phyloP scores from a whole-genome alignment of 2,329 filamentous ascomycete genomes.

The Xylaria sp. region DNA sequence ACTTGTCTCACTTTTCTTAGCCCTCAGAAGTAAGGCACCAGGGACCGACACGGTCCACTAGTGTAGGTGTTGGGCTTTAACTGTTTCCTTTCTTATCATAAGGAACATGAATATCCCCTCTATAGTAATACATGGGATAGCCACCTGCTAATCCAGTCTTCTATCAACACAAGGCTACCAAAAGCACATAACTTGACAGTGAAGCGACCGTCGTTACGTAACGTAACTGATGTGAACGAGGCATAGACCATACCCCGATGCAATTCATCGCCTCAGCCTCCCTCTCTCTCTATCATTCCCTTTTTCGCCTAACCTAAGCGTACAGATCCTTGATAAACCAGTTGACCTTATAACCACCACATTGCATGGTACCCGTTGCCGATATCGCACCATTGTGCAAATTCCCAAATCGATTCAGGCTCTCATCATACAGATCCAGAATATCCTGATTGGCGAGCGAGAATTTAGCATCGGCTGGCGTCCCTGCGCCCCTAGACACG shows the following conservation, averaged over 20 bases:
- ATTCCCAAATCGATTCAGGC: slow-evolving; percentile 35
- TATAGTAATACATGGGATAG: not conserved
- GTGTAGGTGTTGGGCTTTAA: not conserved
- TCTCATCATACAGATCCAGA: slow-evolving; percentile 38
- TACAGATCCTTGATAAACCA: slow-evolving; percentile 40
- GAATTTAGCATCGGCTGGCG: slow-evolving; percentile 33
- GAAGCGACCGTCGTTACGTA: not conserved
- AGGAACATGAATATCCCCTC: not conserved
- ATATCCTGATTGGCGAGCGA: slow-evolving; percentile 44
- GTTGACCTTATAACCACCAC: slow-evolving; percentile 32
- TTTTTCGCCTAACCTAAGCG: not conserved
- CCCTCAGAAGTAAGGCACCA: not conserved
- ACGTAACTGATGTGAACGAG: not conserved
- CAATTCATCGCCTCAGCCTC: not conserved
- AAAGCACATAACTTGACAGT: not conserved
- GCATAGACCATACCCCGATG: not conserved
- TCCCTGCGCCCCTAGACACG: slow-evolving; percentile 35
- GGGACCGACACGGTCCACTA: not conserved
- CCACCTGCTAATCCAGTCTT: not conserved
- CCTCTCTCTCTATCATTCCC: not conserved
- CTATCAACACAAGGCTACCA: not conserved
- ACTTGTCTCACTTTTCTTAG: not conserved
- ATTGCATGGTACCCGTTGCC: slow-evolving; percentile 43
- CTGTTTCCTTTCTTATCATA: not conserved
- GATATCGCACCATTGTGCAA: slow-evolving; percentile 39